These are phyloP conservation scores for Stipa capillata DNA, from an alignment of 176 grass and related monocot genomes.

Conservation along the genomic window DNA sequence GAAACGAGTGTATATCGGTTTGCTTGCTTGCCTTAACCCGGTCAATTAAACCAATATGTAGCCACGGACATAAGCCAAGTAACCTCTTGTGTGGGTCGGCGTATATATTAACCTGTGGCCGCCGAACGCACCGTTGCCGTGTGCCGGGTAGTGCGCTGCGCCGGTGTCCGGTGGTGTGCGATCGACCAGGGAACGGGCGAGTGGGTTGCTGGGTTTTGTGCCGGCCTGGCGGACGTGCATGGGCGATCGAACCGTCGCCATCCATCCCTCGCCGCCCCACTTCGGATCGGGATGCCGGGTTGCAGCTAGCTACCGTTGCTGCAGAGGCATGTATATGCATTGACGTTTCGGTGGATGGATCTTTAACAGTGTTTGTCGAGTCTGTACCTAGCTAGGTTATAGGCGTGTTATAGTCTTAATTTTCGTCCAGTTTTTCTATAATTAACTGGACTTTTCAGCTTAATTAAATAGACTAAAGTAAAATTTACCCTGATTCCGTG, in stretches of 20 bases:
- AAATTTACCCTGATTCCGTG: no score
- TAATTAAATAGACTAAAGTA: no score
- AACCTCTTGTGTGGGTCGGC: constrained; percentile 6
- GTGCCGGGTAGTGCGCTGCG: background rate
- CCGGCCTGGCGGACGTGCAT: no score
- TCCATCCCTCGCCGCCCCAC: constrained; percentile 26
- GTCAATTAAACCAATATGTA: no score
- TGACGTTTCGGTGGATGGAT: no score
- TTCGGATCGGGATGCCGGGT: no score
- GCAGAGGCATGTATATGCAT: background rate
- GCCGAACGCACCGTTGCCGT: background rate
- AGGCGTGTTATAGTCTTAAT: no score
- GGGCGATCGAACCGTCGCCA: no score
- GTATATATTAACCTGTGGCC: background rate
- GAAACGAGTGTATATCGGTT: background rate
- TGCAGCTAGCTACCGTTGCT: background rate
- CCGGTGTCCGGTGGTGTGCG: background rate
- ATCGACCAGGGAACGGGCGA: background rate
- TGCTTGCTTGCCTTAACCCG: background rate
- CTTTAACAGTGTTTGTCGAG: no score
- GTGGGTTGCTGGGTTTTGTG: background rate
- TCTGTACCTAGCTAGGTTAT: no score
- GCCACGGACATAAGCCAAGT: background rate
- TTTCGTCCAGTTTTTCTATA: no score
- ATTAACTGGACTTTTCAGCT: no score